phyloP scores from a whole-genome alignment of 306 rosid genomes.

The Dalbergia cultrata region DNA sequence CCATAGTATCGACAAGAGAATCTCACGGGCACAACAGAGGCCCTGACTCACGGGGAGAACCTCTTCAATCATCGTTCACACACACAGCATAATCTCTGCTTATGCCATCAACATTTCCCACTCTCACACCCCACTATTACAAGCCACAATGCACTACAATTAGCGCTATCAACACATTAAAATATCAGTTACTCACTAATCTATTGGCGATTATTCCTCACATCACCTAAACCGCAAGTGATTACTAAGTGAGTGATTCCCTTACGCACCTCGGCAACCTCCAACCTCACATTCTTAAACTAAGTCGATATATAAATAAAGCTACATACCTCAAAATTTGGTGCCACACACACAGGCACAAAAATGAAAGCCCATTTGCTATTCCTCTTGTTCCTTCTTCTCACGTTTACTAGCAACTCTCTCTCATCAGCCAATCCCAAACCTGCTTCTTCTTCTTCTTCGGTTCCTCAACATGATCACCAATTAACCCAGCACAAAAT shows the following conservation, averaged over 20 bases:
- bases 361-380: constrained; percentile 56
- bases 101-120: neutral
- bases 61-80: constrained; percentile 35
- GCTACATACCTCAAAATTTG: constrained; percentile 28
- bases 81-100: constrained; percentile 8
- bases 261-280: neutral
- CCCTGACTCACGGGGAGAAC: constrained; percentile 48
- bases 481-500: constrained; percentile 43
- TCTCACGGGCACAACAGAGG: constrained; percentile 52
- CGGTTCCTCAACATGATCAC: constrained; percentile 1
- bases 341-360: constrained; percentile 26
- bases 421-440: constrained; percentile 26
- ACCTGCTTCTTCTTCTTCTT: neutral
- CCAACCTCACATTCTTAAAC: constrained; percentile 20
- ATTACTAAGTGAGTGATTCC: neutral
- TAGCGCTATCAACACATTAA: neutral
- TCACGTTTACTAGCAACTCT: constrained; percentile 36
- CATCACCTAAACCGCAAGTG: neutral
- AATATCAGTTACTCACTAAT: constrained; percentile 15
- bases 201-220: constrained; percentile 21
- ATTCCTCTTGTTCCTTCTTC: constrained; percentile 38
- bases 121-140: constrained; percentile 18
- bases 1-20: constrained; percentile 37
- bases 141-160: constrained; percentile 6
- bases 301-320: constrained; percentile 39